A percentile compares a stretch with the other conserved stretches of the same genome.
Conservation (phyloP, 495 filamentous ascomycete species). For the Daldinia concentrica region DNA sequence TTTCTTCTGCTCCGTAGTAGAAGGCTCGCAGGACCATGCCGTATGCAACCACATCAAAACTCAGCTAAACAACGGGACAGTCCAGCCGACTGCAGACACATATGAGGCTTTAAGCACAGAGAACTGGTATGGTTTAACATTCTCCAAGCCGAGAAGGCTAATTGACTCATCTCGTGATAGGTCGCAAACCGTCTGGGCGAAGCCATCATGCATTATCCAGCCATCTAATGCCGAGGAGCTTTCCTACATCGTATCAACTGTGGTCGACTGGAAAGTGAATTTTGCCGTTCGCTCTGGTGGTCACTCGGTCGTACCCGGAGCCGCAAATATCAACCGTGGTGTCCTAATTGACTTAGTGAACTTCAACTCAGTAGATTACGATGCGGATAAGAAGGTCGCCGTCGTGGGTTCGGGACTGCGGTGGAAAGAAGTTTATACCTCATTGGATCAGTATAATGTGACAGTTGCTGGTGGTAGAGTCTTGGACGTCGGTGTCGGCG, state of each 20-base stretch:
- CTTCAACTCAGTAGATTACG: conserved; percentile 55
- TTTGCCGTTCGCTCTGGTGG: conserved; percentile 62
- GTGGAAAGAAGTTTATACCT: conserved; percentile 60
- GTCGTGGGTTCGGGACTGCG: conserved; percentile 58
- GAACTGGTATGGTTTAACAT: conserved; percentile 27
- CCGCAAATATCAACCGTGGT: conserved; percentile 60
- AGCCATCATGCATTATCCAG: conserved; percentile 57
- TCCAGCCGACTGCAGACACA: conserved; percentile 15
- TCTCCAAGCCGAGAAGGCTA: background rate
- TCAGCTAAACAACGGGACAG: conserved; percentile 20
- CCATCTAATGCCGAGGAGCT: conserved; percentile 50
- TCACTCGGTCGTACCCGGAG: conserved; percentile 58
- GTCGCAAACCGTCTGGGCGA: conserved; percentile 45
- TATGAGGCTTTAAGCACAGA: conserved; percentile 33
- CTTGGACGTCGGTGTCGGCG: conserved; percentile 54
- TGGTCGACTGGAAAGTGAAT: conserved; percentile 44
- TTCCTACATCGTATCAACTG: conserved; percentile 37
- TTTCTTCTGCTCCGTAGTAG: conserved; percentile 13
- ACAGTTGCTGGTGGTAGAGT: conserved; percentile 61
- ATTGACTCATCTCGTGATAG: conserved; percentile 22
- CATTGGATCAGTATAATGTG: conserved; percentile 55
- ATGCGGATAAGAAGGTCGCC: conserved; percentile 54
- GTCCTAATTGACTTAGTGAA: conserved; percentile 60
- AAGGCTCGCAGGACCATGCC: conserved; percentile 21
- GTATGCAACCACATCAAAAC: conserved; percentile 25